Conservation (phyloP, 495 filamentous ascomycete species). For the Hyphodiscus hymeniophilus region DNA sequence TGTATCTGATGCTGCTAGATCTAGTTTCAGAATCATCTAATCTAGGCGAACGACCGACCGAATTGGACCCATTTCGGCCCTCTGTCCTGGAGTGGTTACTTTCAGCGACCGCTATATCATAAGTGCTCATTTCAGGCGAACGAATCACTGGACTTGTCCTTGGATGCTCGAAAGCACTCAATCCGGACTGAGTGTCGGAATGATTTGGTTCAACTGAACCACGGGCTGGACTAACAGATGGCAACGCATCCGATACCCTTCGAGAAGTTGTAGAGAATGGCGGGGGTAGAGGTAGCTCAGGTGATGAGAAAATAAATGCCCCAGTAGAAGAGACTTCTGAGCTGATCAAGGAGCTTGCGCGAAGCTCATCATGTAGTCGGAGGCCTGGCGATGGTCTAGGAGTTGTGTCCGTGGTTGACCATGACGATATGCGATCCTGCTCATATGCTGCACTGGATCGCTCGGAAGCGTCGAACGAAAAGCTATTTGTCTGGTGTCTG, state of each 20-base stretch:
- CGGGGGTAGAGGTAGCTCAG: slow-evolving; percentile 29
- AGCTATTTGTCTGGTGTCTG: slow-evolving; percentile 23
- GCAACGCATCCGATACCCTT: slow-evolving; percentile 43
- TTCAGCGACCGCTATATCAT: too few relatives aligned
- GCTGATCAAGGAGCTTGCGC: slow-evolving; percentile 15
- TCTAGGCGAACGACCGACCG: too few relatives aligned
- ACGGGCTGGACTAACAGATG: slow-evolving; percentile 19
- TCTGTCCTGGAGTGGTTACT: too few relatives aligned
- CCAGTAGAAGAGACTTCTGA: slow-evolving; percentile 15
- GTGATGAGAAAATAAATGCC: slow-evolving; percentile 12
- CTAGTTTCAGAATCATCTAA: too few relatives aligned
- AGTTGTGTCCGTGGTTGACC: slow-evolving; percentile 5
- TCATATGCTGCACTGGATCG: slow-evolving; percentile 23
- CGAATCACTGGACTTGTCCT: slow-evolving; percentile 2
- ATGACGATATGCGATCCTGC: slow-evolving; percentile 15
- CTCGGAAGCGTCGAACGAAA: slow-evolving; percentile 22
- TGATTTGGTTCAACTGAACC: background rate
- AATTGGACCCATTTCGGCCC: too few relatives aligned
- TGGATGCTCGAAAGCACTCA: slow-evolving; percentile 7
- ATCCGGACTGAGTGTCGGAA: background rate
- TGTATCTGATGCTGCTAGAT: too few relatives aligned
- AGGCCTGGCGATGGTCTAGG: slow-evolving; percentile 1
- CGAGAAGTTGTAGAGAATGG: slow-evolving; percentile 35
- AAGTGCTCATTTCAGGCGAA: too few relatives aligned
- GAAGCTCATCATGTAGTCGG: slow-evolving; percentile 19